A percentile compares a stretch with the other conserved stretches of the same genome.
Conservation (phyloP, 2,329 filamentous ascomycete species). For the Fusarium acutatum region DNA sequence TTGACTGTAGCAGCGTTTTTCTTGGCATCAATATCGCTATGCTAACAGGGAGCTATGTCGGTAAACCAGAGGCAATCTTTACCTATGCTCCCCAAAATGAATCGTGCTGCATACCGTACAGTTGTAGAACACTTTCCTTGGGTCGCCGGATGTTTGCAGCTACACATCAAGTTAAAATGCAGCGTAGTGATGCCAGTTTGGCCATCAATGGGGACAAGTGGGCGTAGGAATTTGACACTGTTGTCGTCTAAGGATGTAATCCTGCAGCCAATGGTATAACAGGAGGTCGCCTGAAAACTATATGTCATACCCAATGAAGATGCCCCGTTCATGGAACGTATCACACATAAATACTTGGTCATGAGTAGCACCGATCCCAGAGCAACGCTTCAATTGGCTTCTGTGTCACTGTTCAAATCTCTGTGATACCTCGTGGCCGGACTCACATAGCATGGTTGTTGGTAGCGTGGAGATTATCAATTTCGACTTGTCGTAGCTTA, state of each 20-base stretch:
- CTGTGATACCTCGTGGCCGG: not conserved
- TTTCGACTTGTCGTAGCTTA: not conserved
- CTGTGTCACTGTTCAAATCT: not conserved
- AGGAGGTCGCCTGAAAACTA: not conserved
- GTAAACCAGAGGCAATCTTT: not conserved
- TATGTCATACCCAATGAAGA: not conserved
- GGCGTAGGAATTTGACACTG: not conserved
- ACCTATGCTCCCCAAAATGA: not conserved
- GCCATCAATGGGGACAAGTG: not conserved
- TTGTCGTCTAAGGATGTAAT: not conserved
- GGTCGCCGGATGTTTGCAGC: not conserved
- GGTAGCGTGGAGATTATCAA: not conserved
- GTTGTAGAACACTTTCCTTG: not conserved
- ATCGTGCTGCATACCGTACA: not conserved
- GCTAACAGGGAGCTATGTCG: not conserved
- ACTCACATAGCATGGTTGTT: not conserved
- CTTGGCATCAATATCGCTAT: constrained; percentile 11
- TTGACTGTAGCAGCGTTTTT: constrained; percentile 1
- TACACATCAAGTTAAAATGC: not conserved
- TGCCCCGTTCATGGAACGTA: not conserved
- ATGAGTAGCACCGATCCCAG: not conserved
- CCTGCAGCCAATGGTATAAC: not conserved
- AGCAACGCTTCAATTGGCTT: not conserved
- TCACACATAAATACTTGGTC: not conserved
- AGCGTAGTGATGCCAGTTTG: not conserved